A percentile compares a stretch with the other conserved stretches of the same genome.
phyloP scores from a whole-genome alignment of 805 yeast species.

The Lipomyces japonicus region DNA sequence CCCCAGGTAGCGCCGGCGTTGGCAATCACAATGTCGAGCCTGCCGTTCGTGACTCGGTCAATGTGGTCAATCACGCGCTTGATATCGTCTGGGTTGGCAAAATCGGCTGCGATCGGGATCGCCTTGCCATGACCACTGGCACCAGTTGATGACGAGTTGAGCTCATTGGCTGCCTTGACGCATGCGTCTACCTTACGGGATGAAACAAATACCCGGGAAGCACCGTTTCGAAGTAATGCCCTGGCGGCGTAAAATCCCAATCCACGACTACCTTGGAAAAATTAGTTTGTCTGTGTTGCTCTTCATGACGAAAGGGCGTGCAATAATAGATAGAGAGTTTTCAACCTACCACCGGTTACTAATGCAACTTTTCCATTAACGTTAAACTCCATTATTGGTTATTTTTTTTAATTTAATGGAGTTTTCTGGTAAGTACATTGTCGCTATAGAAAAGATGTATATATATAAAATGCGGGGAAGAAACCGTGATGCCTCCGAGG shows the following conservation, averaged over 20 bases:
- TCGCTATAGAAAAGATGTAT: no score
- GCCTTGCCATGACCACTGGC: conserved; percentile 34
- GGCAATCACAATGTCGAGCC: conserved; percentile 62
- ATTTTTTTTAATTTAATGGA: no score
- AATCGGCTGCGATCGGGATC: conserved; percentile 51
- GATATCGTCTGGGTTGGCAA: conserved; percentile 50
- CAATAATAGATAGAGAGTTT: background rate
- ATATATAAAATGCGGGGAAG: no score
- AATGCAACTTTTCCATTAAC: conserved; percentile 21
- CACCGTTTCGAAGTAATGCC: conserved; percentile 58
- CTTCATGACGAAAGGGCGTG: no score
- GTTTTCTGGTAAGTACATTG: no score
- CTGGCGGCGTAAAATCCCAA: conserved; percentile 68
- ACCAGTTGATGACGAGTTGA: conserved; percentile 38
- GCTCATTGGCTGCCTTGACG: conserved; percentile 47
- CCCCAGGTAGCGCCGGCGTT: conserved; percentile 85
- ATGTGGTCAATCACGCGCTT: conserved; percentile 45
- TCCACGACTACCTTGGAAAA: conserved; percentile 57
- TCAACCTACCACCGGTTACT: conserved; percentile 20
- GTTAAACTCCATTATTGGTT: conserved; percentile 9
- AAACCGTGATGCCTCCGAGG: no score
- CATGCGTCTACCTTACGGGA: conserved; percentile 64
- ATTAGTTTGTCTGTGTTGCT: background rate
- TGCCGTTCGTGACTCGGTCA: conserved; percentile 37
- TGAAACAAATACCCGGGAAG: conserved; percentile 56